Evolutionary conservation across 805 yeast genomes (phyloP).

Genomic region (Candida ulmi): DNA sequence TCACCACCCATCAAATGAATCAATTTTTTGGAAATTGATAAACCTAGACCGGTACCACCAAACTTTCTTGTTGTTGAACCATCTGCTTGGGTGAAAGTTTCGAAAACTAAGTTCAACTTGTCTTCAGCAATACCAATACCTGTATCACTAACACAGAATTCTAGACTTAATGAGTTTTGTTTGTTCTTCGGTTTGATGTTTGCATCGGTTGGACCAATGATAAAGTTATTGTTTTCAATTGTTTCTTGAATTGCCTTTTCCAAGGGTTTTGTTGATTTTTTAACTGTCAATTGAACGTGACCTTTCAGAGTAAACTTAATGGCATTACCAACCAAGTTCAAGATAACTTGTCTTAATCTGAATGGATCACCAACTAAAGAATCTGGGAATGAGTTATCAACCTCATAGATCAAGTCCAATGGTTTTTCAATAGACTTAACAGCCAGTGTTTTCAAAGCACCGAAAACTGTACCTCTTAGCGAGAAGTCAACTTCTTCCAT

Average conservation of each 20-base stretch:
- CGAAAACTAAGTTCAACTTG: constrained; percentile 78
- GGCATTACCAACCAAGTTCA: constrained; percentile 85
- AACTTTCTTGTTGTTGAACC: constrained; percentile 90
- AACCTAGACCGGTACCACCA: constrained; percentile 90
- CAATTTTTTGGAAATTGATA: constrained; percentile 80
- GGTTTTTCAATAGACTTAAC: constrained; percentile 88
- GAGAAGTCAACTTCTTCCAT: constrained; percentile 87
- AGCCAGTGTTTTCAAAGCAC: constrained; percentile 83
- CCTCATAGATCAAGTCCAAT: constrained; percentile 70
- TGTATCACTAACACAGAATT: constrained; percentile 84
- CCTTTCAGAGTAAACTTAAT: constrained; percentile 83
- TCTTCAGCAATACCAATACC: constrained; percentile 88
- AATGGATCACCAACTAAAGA: constrained; percentile 84
- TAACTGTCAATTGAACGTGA: constrained; percentile 70
- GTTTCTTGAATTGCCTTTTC: constrained; percentile 16
- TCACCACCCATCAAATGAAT: constrained; percentile 92
- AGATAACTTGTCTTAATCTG: constrained; percentile 79
- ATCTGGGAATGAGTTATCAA: constrained; percentile 85
- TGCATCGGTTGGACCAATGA: constrained; percentile 19
- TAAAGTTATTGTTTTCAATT: constrained; percentile 25
- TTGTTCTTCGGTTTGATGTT: constrained; percentile 14
- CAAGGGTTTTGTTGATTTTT: constrained; percentile 38
- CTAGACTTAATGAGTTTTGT: constrained; percentile 43
- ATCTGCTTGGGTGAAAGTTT: constrained; percentile 89
- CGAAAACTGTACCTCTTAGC: constrained; percentile 81